phyloP scores from a whole-genome alignment of 495 filamentous ascomycete species.

The Amphirosellinia nigrospora region DNA sequence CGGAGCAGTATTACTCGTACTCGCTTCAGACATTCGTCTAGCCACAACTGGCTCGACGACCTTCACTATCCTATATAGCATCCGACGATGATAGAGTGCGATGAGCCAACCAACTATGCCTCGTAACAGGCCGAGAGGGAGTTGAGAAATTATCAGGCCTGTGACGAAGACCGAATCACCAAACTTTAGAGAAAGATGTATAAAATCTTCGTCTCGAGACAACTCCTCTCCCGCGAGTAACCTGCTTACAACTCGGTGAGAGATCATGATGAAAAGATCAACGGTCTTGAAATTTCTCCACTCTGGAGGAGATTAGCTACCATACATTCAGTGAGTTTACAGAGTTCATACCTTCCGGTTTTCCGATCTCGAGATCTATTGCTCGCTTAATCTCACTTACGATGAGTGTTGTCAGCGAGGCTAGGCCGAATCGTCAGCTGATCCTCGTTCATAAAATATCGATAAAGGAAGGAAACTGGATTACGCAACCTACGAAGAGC shows the following conservation, averaged over 20 bases:
- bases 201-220: neutral
- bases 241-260: neutral
- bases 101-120: neutral
- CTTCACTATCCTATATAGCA: neutral
- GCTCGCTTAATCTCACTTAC: neutral
- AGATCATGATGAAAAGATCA: neutral
- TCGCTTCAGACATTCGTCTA: neutral
- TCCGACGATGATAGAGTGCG: neutral
- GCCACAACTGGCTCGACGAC: neutral
- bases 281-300: neutral
- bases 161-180: slow-evolving; percentile 1
- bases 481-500: neutral
- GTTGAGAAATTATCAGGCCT: neutral
- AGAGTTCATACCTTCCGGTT: neutral
- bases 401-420: neutral
- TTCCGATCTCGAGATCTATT: neutral
- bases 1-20: neutral
- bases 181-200: neutral
- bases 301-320: neutral
- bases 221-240: neutral
- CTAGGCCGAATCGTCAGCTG: neutral
- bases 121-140: neutral
- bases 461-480: no score
- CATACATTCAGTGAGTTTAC: neutral
- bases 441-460: neutral